Conservation (phyloP, 2,329 filamentous ascomycete genomes). For the Sclerotinia glacialis region DNA sequence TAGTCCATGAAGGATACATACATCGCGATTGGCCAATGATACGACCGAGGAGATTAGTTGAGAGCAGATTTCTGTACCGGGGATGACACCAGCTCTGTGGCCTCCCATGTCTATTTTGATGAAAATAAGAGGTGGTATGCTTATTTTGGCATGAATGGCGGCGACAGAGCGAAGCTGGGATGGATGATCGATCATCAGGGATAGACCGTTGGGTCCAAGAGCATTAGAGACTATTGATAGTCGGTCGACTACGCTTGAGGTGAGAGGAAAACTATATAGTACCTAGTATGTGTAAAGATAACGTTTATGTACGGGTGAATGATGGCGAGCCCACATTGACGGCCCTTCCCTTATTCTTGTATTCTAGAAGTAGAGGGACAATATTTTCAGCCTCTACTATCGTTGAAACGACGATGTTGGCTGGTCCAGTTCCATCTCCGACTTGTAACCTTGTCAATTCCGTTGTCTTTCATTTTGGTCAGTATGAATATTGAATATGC, state of each 20-base stretch:
- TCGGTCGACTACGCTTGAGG: constrained; percentile 57
- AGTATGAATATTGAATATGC: constrained; percentile 25
- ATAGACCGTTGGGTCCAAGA: constrained; percentile 56
- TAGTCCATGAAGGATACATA: constrained; percentile 55
- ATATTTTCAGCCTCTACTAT: constrained; percentile 70
- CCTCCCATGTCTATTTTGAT: constrained; percentile 75
- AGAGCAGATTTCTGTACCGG: constrained; percentile 47
- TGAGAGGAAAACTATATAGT: constrained; percentile 66
- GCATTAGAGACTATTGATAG: constrained; percentile 54
- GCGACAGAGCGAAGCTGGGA: constrained; percentile 55
- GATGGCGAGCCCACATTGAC: constrained; percentile 54
- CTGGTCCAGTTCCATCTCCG: constrained; percentile 47
- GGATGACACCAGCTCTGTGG: constrained; percentile 64
- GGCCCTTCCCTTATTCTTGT: constrained; percentile 50
- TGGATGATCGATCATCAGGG: constrained; percentile 68
- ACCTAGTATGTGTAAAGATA: constrained; percentile 28
- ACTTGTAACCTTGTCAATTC: constrained; percentile 68
- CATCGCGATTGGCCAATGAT: constrained; percentile 42
- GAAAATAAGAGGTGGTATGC: constrained; percentile 55
- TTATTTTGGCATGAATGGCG: constrained; percentile 45
- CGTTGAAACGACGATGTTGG: constrained; percentile 69
- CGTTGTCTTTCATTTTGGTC: constrained; percentile 50
- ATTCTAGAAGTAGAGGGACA: constrained; percentile 57
- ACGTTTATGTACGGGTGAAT: neutral
- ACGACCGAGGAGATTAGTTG: constrained; percentile 49